Conservation (phyloP, 371 early-diverging fungal species). For the Actinomortierella wolfii region DNA sequence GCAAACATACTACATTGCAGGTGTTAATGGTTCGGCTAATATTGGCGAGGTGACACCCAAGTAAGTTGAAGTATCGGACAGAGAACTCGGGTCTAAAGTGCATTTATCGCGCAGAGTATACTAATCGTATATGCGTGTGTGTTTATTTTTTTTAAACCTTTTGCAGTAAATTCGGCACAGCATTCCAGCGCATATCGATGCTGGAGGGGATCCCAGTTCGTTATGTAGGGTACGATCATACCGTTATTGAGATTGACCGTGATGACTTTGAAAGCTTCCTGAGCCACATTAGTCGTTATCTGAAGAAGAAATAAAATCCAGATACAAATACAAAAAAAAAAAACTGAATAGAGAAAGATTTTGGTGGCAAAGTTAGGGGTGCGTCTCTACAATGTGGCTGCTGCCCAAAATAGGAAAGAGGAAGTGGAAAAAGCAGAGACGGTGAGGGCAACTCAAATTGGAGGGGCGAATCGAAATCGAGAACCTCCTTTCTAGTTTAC, state of each 20-base stretch:
- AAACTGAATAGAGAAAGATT: too few species aligned
- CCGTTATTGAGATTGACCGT: conserved; percentile 39
- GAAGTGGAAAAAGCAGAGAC: too few species aligned
- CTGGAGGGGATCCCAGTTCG: conserved; percentile 36
- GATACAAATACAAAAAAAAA: too few species aligned
- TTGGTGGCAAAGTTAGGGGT: too few species aligned
- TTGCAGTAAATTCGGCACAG: conserved; percentile 41
- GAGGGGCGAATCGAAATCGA: too few species aligned
- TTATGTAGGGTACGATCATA: conserved; percentile 28
- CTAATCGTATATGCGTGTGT: too few species aligned
- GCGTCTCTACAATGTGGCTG: too few species aligned
- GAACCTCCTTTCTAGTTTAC: too few species aligned
- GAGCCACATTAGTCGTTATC: conserved; percentile 34
- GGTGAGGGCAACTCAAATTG: too few species aligned
- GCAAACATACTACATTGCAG: conserved; percentile 72
- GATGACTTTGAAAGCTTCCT: conserved; percentile 36
- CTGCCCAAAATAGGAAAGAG: too few species aligned
- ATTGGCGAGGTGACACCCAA: conserved; percentile 70
- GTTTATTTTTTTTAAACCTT: background rate
- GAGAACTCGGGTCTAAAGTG: background rate
- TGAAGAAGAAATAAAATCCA: conserved; percentile 8
- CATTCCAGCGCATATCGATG: conserved; percentile 39
- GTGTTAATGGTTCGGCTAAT: conserved; percentile 58
- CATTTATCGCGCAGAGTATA: too few species aligned
- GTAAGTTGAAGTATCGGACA: conserved; percentile 48